Evolutionary conservation across 768 basidiomycete species (phyloP), one percentile per base, ranked within the genome.

Genomic region (Tricholoma bakamatsutake): DNA sequence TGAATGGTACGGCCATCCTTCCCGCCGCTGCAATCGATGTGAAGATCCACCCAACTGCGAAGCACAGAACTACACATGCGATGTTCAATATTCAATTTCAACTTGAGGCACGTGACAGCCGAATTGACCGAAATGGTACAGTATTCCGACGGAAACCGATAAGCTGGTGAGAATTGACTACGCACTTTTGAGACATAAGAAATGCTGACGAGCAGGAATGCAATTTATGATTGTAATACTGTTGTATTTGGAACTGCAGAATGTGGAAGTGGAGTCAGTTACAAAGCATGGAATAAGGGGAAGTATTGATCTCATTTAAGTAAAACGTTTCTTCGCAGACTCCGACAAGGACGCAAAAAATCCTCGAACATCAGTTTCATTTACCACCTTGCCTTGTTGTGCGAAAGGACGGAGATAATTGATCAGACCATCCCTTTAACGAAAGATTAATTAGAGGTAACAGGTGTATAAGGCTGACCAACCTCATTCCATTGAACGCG

Each of bases 401-500:
- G 90, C 90, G 66, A 92, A 92, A 0, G 90, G 88, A 1, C 86
- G 82, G 27, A 93, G 76, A 67, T 84, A 91, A 39, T 76, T 75
- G 57, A 86, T 76, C 17, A 93, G 71, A 54, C 84, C 79, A 61
- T 93, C 88, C 57, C 90, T 90, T 42, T 5, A 49, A 59, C 15
- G 46, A 50, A 48, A 35, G 18, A 55, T 10, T 10, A 11, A 37
- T 59, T 27, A 61, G 30, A 59, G 10, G 57, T 24, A 49, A 17
- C 40, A 47, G 47, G 57, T 6, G 47, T 17, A 35, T 39, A 13
- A 39, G 27, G 27, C 24, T 21, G 49, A 69, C 80, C 51, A 59
- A 91, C 90, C 88, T 78, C 88, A 93, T 86, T 55, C 79, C 75
- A 61, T 92, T 91, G 71, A 89, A 93, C 4, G 89, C 91, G 55